Base-by-base conservation (phyloP, 1,139 yeast genomes). In the Williopsis jadinii region DNA sequence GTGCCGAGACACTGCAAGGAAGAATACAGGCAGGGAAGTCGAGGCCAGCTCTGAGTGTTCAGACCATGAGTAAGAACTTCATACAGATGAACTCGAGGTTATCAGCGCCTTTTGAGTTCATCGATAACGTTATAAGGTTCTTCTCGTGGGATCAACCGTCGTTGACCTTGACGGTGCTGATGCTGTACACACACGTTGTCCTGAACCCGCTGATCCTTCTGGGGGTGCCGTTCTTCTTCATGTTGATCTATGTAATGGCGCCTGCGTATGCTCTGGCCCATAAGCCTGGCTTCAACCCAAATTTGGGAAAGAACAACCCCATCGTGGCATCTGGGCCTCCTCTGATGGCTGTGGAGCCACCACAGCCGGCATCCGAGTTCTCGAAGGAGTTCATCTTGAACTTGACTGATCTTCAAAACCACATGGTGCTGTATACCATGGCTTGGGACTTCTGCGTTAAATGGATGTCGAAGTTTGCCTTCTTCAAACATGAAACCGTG, bases 371-470 rank as follows among this genome's bases (percentile, higher is more conserved):
- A 3, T 85, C 92, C 2, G 87, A 86, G 57, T 69, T 84, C 38
- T 80, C 92, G 14, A 71, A 85, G 41, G 95, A 87, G 58, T 87
- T 86, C 57, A 63, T 82, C 27, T 61, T 87, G 47, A 87, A 87
- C 58, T 66, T 85, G 52, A 85, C 95, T 1, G 96, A 87, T 62
- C 68, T 87, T 42, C 96, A 87, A 56, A 87, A 87, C 59, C 82
- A 80, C 52, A 82, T 84, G 87, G 60, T 80, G n/a, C 58, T 80
- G 13, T 85, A 80, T 55, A 77, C 83, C 10, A 60, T 65, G n/a
- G 62, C 68, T 0, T 86, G 80, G 69, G 94, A 87, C 60, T 67
- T 69, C 30, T 44, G 75, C 6, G 64, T 70, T 24, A 63, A 70
- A 56, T 45, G 75, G 38, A 66, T 84, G 27, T 62, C 66, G 27